phyloP scores from a whole-genome alignment of 129 eudicot species.

The Tagetes patula region DNA sequence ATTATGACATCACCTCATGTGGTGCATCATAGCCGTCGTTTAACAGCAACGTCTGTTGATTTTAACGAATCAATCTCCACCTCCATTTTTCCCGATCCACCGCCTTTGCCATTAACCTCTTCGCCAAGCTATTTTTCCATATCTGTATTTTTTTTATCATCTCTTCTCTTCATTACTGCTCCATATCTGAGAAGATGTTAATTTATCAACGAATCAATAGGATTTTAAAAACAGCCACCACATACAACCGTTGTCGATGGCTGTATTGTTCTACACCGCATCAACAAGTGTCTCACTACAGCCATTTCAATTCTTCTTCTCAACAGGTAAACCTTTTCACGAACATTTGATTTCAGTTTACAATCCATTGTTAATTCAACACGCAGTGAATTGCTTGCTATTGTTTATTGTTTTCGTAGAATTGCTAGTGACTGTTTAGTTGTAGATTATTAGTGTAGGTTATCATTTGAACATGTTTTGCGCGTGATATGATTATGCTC shows the following conservation, averaged over 20 bases:
- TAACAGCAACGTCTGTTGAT: too few relatives aligned
- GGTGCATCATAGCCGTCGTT: too few relatives aligned
- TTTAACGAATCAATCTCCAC: neutral
- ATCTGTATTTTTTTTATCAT: neutral
- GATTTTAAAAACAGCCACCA: constrained; percentile 33
- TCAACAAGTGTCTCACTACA: constrained; percentile 31
- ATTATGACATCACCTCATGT: too few relatives aligned
- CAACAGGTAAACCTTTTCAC: constrained; percentile 43
- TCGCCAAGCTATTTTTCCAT: neutral
- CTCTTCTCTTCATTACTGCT: neutral
- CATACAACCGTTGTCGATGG: constrained; percentile 47
- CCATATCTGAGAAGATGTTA: constrained; percentile 34
- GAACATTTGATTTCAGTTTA: neutral
- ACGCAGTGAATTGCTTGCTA: too few relatives aligned
- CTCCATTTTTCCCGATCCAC: constrained; percentile 10
- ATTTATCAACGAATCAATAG: constrained; percentile 45
- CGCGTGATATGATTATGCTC: too few relatives aligned
- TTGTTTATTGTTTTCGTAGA: neutral
- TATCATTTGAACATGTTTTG: too few relatives aligned
- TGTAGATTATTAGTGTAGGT: neutral
- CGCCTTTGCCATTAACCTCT: constrained; percentile 17
- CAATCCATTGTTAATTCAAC: neutral
- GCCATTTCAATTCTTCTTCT: constrained; percentile 32
- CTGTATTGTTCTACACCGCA: constrained; percentile 27
- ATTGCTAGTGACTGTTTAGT: neutral